phyloP scores from a whole-genome alignment of 768 basidiomycete genomes.

The Mycena crocata region DNA sequence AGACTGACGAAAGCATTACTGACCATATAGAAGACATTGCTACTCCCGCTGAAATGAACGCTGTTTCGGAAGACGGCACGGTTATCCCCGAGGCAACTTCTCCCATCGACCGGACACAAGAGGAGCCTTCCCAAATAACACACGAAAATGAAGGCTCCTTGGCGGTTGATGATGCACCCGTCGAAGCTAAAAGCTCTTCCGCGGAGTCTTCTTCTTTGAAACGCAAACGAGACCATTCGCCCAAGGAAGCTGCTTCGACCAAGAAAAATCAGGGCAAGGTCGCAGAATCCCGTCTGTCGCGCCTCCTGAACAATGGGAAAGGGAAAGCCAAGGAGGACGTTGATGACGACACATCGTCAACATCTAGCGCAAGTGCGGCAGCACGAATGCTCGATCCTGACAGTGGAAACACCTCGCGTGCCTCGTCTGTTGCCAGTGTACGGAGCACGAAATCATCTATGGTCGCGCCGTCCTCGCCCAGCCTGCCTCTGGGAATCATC shows the following conservation, averaged over 20 bases:
- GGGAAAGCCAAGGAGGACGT: slow-evolving; percentile 46
- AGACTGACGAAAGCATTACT: background rate
- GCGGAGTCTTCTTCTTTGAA: slow-evolving; percentile 24
- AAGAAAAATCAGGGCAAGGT: slow-evolving; percentile 30
- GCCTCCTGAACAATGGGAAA: slow-evolving; percentile 43
- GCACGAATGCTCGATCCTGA: slow-evolving; percentile 46
- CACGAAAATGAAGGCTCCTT: background rate
- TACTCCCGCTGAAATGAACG: background rate
- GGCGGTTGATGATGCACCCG: background rate
- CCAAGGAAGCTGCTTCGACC: slow-evolving; percentile 14
- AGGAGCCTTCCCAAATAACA: too few species aligned
- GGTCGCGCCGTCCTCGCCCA: slow-evolving; percentile 35
- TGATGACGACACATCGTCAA: slow-evolving; percentile 42
- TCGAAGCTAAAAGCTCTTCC: slow-evolving; percentile 1
- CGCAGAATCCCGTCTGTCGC: slow-evolving; percentile 22
- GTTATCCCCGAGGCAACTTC: background rate
- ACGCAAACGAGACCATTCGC: slow-evolving; percentile 27
- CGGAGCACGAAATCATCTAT: slow-evolving; percentile 45
- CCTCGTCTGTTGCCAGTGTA: slow-evolving; percentile 62
- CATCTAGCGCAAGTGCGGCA: slow-evolving; percentile 53
- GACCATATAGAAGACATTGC: background rate
- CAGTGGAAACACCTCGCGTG: slow-evolving; percentile 50
- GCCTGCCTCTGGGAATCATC: slow-evolving; percentile 45
- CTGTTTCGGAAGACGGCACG: background rate
- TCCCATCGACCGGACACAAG: too few species aligned